Conservation (phyloP, 139 green algal genomes). For the Chlamydomonas schloesseri region DNA sequence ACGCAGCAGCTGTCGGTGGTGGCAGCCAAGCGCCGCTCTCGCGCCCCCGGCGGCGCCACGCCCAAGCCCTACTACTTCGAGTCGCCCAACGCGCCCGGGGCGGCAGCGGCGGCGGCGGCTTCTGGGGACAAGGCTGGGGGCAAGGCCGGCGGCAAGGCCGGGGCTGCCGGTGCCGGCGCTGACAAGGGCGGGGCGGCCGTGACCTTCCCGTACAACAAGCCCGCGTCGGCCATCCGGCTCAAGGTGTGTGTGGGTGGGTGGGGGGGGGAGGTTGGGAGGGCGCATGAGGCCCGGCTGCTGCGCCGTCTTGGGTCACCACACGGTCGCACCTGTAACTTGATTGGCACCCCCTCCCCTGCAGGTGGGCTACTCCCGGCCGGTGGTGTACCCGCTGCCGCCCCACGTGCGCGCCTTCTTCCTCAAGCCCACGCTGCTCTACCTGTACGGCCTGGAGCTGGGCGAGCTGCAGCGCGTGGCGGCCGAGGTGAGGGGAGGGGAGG, state of each 20-base stretch:
- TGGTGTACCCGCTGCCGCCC: slow-evolving; percentile 62
- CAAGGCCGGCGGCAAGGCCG: neutral
- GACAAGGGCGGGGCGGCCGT: slow-evolving; percentile 47
- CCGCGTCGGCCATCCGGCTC: slow-evolving; percentile 56
- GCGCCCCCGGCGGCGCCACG: neutral
- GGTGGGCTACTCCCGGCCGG: slow-evolving; percentile 63
- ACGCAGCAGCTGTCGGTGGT: no score
- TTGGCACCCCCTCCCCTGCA: neutral
- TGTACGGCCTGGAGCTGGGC: slow-evolving; percentile 63
- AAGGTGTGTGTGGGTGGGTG: slow-evolving; percentile 45
- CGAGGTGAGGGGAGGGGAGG: slow-evolving; percentile 2
- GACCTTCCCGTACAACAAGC: slow-evolving; percentile 61
- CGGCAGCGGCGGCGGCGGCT: neutral
- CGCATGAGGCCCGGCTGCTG: no score
- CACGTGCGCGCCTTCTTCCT: slow-evolving; percentile 67
- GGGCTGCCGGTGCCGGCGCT: neutral
- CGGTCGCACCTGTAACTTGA: no score
- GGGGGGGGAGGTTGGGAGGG: neutral
- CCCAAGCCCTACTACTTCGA: slow-evolving; percentile 33
- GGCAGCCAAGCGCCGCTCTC: neutral
- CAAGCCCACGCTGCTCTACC: slow-evolving; percentile 68
- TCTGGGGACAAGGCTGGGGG: neutral
- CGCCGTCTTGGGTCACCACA: no score
- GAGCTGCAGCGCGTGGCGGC: slow-evolving; percentile 48
- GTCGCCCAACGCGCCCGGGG: neutral